A percentile compares a stretch with the other conserved stretches of the same genome.
These are phyloP conservation scores for Colletotrichum camelliae DNA, from an alignment of 2,329 filamentous ascomycete species.

Conservation along the genomic window DNA sequence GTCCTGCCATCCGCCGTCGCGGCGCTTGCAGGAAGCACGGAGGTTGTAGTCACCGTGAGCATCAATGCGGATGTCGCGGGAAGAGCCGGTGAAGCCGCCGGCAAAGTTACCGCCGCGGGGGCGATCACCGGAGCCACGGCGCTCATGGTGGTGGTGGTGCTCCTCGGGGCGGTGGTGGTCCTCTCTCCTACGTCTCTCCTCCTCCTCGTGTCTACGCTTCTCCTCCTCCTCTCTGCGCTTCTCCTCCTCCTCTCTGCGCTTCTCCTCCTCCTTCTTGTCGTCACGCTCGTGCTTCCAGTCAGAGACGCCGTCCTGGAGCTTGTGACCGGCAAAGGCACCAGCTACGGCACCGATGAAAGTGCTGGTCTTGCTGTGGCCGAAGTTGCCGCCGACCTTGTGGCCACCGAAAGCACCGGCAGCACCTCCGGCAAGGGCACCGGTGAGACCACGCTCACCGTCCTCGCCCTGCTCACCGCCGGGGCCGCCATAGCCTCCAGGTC, in stretches of 20 bases:
- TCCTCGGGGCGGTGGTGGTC: slow-evolving; percentile 1
- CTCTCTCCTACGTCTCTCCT: slow-evolving; percentile 27
- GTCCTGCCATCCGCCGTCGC: slow-evolving; percentile 36
- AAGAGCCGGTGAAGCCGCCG: slow-evolving; percentile 31
- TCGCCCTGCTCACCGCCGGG: slow-evolving; percentile 27
- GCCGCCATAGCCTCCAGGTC: slow-evolving; percentile 14
- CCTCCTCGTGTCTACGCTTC: slow-evolving; percentile 28
- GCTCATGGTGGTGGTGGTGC: slow-evolving; percentile 18
- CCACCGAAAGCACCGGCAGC: slow-evolving; percentile 46
- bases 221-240: slow-evolving; percentile 22
- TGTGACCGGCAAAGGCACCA: slow-evolving; percentile 46
- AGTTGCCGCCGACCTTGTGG: slow-evolving; percentile 43
- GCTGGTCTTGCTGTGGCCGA: slow-evolving; percentile 40
- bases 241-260: slow-evolving; percentile 25
- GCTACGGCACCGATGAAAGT: slow-evolving; percentile 44
- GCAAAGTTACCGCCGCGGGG: slow-evolving; percentile 34
- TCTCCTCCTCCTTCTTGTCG: slow-evolving; percentile 41
- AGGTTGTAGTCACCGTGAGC: slow-evolving; percentile 37
- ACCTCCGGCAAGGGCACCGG: slow-evolving; percentile 44
- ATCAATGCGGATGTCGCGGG: slow-evolving; percentile 39
- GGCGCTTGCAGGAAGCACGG: slow-evolving; percentile 35
- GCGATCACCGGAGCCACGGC: slow-evolving; percentile 20
- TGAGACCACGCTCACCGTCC: slow-evolving; percentile 45
- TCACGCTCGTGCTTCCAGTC: slow-evolving; percentile 45
- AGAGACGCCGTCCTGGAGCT: slow-evolving; percentile 42